Base-by-base conservation (phyloP, 805 yeast genomes). In the Yamadazyma ubonensis region DNA sequence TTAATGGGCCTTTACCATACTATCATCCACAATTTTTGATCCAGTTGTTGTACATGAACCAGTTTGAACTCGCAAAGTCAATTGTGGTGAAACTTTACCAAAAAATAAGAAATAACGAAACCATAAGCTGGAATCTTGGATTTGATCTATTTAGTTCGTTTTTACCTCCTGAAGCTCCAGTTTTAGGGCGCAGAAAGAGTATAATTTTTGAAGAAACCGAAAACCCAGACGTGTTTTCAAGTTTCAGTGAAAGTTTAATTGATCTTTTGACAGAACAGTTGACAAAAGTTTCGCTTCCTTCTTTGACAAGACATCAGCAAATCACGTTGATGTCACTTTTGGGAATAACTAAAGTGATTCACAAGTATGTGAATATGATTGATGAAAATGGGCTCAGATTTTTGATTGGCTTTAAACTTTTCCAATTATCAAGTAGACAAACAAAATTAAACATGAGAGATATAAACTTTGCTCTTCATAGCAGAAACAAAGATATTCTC, bases 21-120 rank as follows among this genome's bases (percentile, higher is more conserved):
- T 90, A 86, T 51, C 97, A 91, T 54, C 98, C 98, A 0, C 96
- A 89, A 58, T 74, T 87, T 38, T 59, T 90, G 34, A 81, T 88
- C 32, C 96, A 90, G 57, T 66, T 81, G 4, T 57, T 90, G 14
- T 80, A 83, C 51, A 74, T 78, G 48, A 82, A 81, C 19, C 79
- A 82, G 45, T 47, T 75, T 10, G 62, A 65, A 8, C 53, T 78
- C 2, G 90, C 79, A 2, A 72, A 78, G 44, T 72, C 70, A 27
- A 69, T 90, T 1, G 53, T 91, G 14, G 62, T 75, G 9, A 61
- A 68, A 16, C 60, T 90, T 27, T 76, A 79, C 43, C 56, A 72
- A 10, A 65, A 57, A 29, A 53, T 89, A 28, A 67, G 93, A 45
- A 40, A 39, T 7, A 67, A 58, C 8, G 52, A 50, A 6, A 33